Base-by-base conservation (phyloP, 148 eudicot species). In the Rhododendron griersonianum region DNA sequence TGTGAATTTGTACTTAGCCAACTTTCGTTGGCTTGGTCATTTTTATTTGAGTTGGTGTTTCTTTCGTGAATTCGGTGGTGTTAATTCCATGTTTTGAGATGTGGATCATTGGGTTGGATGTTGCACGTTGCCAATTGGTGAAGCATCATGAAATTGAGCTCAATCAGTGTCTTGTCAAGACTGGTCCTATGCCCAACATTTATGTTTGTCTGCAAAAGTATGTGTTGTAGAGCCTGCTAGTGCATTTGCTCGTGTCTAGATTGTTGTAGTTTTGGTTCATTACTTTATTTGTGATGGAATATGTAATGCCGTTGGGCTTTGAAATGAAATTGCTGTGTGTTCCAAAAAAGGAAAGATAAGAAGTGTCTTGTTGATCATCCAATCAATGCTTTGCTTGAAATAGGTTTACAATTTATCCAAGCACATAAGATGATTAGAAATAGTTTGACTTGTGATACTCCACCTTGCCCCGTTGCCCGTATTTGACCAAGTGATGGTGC, bases 31-130 rank as follows among this genome's bases (percentile, higher is more conserved):
- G 5, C 33, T 81, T 19, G 7, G 11, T 4, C 39, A 13, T 51
- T 51, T 15, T 28, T 50, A 28, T 80, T 30, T 28, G 21, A 57
- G 69, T 81, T 81, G 83, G 69, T 33, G 67, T 55, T 50, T 81
- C 28, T 50, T 33, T 28, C 82, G 15, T 28, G 82, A 48, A 25
- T 25, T 50, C 0, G 35, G 39, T 25, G 41, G 47, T 11, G 55
- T 79, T 53, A 51, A 57, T 80, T 80, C 44, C 83, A 80, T 47
- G n/a, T 53, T 51, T 80, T 30, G 59, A n/a, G 81, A 47, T 79
- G 57, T 4, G 28, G 41, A 19, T 25, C 37, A 8, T 7, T 50
- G 37, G 14, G 59, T 25, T 78, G 33, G 10, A 78, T 47, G 25
- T 78, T 21, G 51, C 51, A n/a, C 0, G 11, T 79, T 79, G 81